Evolutionary conservation across 129 eudicot genomes (phyloP).

Genomic region (Apium graveolens): DNA sequence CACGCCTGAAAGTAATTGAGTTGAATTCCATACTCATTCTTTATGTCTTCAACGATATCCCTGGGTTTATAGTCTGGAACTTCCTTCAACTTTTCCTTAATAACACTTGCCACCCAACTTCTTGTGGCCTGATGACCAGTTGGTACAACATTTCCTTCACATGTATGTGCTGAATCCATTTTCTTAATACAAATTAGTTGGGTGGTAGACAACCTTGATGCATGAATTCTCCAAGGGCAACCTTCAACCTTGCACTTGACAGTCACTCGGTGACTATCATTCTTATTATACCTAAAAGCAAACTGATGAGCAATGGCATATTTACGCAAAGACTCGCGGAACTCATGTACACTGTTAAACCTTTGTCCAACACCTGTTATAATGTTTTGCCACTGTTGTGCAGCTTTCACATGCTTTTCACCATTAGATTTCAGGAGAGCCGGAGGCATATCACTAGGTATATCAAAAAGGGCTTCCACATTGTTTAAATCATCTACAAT

Average conservation of each 20-base stretch:
- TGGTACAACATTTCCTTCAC: conserved; percentile 60
- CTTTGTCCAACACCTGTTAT: conserved; percentile 94
- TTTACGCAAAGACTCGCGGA: conserved; percentile 82
- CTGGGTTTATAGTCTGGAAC: conserved; percentile 86
- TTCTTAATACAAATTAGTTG: conserved; percentile 85
- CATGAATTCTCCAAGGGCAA: conserved; percentile 97
- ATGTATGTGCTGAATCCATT: conserved; percentile 79
- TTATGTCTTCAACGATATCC: conserved; percentile 84
- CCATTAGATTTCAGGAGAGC: conserved; percentile 32
- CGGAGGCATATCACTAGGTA: conserved; percentile 31
- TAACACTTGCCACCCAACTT: conserved; percentile 92
- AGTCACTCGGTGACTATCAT: conserved; percentile 97
- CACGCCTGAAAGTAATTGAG: conserved; percentile 94
- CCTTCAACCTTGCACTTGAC: conserved; percentile 86
- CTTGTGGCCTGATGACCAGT: conserved; percentile 84
- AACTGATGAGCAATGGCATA: conserved; percentile 83
- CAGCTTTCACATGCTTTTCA: conserved; percentile 64
- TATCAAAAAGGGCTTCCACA: conserved; percentile 27
- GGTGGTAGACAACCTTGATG: conserved; percentile 86
- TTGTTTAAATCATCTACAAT: conserved; percentile 42
- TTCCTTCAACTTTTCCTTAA: conserved; percentile 73
- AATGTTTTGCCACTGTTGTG: conserved; percentile 85
- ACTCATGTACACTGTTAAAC: conserved; percentile 74
- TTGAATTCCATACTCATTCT: conserved; percentile 77
- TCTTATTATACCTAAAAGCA: conserved; percentile 83